Conservation (phyloP, 1,284 basidiomycete genomes). For the Albatrellus sp. region DNA sequence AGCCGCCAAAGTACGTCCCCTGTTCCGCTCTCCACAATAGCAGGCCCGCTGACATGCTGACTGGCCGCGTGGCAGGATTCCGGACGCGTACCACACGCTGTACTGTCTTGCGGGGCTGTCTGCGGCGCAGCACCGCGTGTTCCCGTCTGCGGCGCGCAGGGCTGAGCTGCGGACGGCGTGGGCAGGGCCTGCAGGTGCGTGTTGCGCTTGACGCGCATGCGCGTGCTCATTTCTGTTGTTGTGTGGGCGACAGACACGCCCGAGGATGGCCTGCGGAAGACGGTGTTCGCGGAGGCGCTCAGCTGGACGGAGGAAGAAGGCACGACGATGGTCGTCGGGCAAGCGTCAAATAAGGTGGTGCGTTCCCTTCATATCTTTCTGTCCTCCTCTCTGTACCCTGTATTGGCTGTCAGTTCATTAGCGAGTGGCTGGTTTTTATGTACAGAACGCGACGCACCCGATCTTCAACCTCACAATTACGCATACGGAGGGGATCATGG, state of each 20-base stretch:
- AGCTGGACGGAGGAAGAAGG: conserved; percentile 73
- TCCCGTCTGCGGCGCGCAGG: conserved; percentile 32
- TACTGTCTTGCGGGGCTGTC: conserved; percentile 88
- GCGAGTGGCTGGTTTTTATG: neutral
- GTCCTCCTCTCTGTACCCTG: neutral
- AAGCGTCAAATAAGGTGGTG: conserved; percentile 58
- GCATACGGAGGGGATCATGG: conserved; percentile 60
- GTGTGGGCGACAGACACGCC: conserved; percentile 13
- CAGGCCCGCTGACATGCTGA: neutral
- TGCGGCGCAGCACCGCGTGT: conserved; percentile 69
- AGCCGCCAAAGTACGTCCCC: conserved; percentile 76
- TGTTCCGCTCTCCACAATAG: conserved; percentile 1
- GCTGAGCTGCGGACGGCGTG: conserved; percentile 32
- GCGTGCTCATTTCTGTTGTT: conserved; percentile 9
- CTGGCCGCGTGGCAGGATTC: conserved; percentile 27
- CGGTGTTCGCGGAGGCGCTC: conserved; percentile 46
- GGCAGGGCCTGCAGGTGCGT: conserved; percentile 23
- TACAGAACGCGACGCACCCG: conserved; percentile 79
- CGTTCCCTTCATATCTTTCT: conserved; percentile 18
- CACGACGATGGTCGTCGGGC: conserved; percentile 50
- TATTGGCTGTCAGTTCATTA: neutral
- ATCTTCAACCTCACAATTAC: conserved; percentile 77
- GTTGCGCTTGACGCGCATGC: too few relatives aligned
- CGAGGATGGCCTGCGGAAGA: conserved; percentile 32
- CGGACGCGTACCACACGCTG: conserved; percentile 86